Evolutionary conservation across 2,329 filamentous ascomycete genomes (phyloP), one percentile per base, ranked within the genome.

Genomic region (Westerdykella sp.): DNA sequence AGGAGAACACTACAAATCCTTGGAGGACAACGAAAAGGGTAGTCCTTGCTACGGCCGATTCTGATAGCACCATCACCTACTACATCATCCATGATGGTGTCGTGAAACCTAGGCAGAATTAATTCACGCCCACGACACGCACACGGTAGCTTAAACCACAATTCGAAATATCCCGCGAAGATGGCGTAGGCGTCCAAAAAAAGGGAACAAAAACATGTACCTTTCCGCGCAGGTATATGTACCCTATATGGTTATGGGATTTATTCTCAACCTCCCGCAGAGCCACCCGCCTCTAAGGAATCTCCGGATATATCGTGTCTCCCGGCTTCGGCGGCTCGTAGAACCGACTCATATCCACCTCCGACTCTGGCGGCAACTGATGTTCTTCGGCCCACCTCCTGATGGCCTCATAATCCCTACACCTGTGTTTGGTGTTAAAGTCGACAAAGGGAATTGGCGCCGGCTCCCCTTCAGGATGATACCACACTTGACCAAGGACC

Each of bases 21-120:
- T 75, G 72, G 72, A 66, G 72, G 47, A 65, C 56, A 16, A 68
- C 64, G 38, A 91, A 90, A 71, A 74, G 86, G 47, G 64, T 90
- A 10, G 61, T 91, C n/a, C 71, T 93, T 40, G 85, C 84, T 13
- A 85, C 83, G 2, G 71, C 88, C 38, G 83, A 88, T 60, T 80
- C 85, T 55, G 87, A 93, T 67, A 90, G 86, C 51, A 91, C 87
- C 0, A 76, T 93, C 14, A 84, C 87, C 34, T 93, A 91, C 68
- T 93, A 93, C 61, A 76, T 90, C 49, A 79, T 91, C 63, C 86
- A 91, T 57, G 85, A 91, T 64, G 87, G 86, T n/a, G 81, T 90
- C 50, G 85, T 91, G 41, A 93, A 91, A 71, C 87, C 87, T 18
- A 75, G 87, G 44, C 87, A 91, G 65, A 93, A 93, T 63, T 91